Conservation (phyloP, 129 eudicot genomes). For the Flaveria brownii region DNA sequence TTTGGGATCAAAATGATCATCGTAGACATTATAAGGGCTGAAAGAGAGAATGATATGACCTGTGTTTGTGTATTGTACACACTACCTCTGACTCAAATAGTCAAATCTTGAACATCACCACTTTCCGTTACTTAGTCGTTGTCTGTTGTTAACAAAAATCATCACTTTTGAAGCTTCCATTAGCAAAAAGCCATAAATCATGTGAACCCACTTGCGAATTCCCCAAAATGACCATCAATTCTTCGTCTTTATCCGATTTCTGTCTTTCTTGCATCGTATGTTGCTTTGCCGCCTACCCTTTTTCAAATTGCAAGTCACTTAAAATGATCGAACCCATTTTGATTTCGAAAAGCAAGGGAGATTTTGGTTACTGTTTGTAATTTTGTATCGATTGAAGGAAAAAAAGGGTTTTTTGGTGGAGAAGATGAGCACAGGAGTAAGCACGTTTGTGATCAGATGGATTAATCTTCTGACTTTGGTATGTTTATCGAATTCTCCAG, state of each 20-base stretch:
- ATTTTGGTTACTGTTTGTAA: background rate
- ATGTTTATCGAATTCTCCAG: slow-evolving; percentile 10
- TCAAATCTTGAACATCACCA: slow-evolving; percentile 29
- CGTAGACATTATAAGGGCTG: too few relatives aligned
- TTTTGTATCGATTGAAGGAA: slow-evolving; percentile 15
- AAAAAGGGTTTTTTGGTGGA: background rate
- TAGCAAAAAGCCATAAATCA: slow-evolving; percentile 31
- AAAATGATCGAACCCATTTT: slow-evolving; percentile 6
- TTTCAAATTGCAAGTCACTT: slow-evolving; percentile 21
- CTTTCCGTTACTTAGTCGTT: slow-evolving; percentile 25
- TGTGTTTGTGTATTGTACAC: background rate
- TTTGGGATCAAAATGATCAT: too few relatives aligned
- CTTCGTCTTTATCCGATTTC: slow-evolving; percentile 16
- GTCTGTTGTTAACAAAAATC: slow-evolving; percentile 29
- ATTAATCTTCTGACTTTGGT: slow-evolving; percentile 78
- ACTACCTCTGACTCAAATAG: slow-evolving; percentile 24
- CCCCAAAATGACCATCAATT: slow-evolving; percentile 33
- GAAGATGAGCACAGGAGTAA: slow-evolving; percentile 66
- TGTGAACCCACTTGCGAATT: slow-evolving; percentile 28
- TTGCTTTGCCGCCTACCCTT: slow-evolving; percentile 37
- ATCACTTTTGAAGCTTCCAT: slow-evolving; percentile 18
- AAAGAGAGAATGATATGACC: too few relatives aligned
- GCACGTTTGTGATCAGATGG: slow-evolving; percentile 86
- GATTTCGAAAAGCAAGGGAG: background rate
- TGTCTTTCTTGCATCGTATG: slow-evolving; percentile 9